Base-by-base conservation (phyloP, 1,284 basidiomycete species). In the Ustilago esculenta region DNA sequence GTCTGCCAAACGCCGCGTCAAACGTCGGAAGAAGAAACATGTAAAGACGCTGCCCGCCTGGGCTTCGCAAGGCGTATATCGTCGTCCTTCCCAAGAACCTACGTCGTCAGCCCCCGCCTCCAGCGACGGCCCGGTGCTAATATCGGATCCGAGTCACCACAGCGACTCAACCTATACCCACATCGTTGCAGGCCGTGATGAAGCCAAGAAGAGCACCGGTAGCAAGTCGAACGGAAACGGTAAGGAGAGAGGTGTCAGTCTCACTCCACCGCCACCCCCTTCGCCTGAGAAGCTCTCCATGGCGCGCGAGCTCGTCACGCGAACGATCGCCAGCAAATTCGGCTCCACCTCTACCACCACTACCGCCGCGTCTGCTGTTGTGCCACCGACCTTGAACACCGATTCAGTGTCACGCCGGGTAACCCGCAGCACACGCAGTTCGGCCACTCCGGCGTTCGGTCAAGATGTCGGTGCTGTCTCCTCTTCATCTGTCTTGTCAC, bases 301-400 rank as follows among this genome's bases (percentile, higher is more conserved):
- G 42, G 71, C 71, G 5, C 58, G 58, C 42, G 44, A 68, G 11
- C 55, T 69, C 2, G 71, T 70, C 7, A 37, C 45, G 18, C 40
- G 42, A 8, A 59, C 57, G 23, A 58, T 73, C n/a, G 46, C 34
- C 5, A 51, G 40, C 44, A 56, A 49, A 11, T 42, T 55, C 15
- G 15, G 44, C 32, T 29, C 29, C 21, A 9, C 43, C 4, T 30
- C 46, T 10, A 33, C 52, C 20, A 24, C 45, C 15, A 6, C 49
- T 7, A 9, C 48, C 10, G 17, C 49, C 17, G 20, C 40, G 10
- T 39, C 25, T 12, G n/a, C 44, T 18, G 23, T 23, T 18, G 12
- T 43, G 21, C 18, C 34, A 10, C 33, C 29, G n/a, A 15, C 14
- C 41, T 41, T 20, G 47, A 20, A 35, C 18, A 35, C 25, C 12